Evolutionary conservation across 1,139 yeast genomes (phyloP), one percentile per base, ranked within the genome.

Genomic region (Casaregolazyma suthepensis): DNA sequence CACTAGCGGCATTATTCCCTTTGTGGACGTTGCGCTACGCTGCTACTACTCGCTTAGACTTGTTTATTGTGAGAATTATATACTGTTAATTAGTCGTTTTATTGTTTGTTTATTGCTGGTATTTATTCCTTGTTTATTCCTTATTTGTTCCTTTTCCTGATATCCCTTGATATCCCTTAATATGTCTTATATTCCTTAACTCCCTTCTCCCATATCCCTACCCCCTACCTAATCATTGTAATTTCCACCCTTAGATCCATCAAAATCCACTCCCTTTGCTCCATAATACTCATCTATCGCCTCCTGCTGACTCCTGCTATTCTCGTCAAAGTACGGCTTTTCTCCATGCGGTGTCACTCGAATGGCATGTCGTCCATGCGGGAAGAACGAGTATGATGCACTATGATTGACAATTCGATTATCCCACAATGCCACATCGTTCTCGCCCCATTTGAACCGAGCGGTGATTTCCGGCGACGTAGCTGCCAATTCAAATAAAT

Each of bases 391-490:
- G 51, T 63, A 69, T 5, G 70, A 59, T 4, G 90, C 89, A 22
- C 83, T 71, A 68, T 85, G 91, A 43, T 75, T 66, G 18, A 82
- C 80, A 62, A 81, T 72, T 68, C 91, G 78, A 71, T 85, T 85
- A 63, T 85, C 91, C 89, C 90, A 85, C 20, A 83, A 69, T 22
- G 82, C 88, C 35, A 85, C 84, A 5, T 88, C 81, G 51, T 77
- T 73, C 40, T 76, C 77, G 57, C 77, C 78, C 83, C 85, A 82
- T 52, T 67, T 71, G 56, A 81, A 81, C 58, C 87, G 75, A 19
- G 80, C 72, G 54, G 81, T 82, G 57, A 80, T 71, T 63, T 81
- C 85, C 23, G 75, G 77, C 38, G 78, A 69, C 42, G 72, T 76
- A 54, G 78, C 79, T 51, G 83, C 71, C 61, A 81, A 81, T 45